phyloP scores from a whole-genome alignment of 345 rosid genomes.

The Ailanthus altissimus region DNA sequence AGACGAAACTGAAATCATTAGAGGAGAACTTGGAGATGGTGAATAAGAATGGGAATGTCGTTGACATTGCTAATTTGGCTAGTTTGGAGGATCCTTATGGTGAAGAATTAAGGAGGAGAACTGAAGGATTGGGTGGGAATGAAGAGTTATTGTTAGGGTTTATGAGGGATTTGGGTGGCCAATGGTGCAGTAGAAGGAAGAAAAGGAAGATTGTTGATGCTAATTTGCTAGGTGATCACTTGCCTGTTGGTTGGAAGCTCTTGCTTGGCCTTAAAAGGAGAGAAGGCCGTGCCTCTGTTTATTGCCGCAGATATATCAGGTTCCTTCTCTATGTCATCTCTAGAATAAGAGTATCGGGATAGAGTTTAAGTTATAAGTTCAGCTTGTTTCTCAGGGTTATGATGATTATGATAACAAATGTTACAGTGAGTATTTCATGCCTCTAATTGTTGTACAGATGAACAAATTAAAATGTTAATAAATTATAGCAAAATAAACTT shows the following conservation, averaged over 20 bases:
- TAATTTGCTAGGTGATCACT: slow-evolving; percentile 45
- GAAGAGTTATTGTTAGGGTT: slow-evolving; percentile 67
- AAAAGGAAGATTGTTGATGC: slow-evolving; percentile 84
- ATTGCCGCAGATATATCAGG: slow-evolving; percentile 76
- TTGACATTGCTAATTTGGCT: slow-evolving; percentile 48
- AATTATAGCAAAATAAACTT: too few species aligned
- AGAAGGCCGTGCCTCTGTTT: slow-evolving; percentile 66
- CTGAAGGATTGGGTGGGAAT: slow-evolving; percentile 44
- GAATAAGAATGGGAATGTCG: slow-evolving; percentile 47
- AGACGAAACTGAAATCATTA: slow-evolving; percentile 26
- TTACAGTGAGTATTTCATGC: too few species aligned
- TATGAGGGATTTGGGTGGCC: slow-evolving; percentile 59
- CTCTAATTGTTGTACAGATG: too few species aligned
- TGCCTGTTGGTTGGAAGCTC: slow-evolving; percentile 79
- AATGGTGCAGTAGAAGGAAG: slow-evolving; percentile 84
- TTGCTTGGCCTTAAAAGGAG: slow-evolving; percentile 68
- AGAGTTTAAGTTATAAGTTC: too few species aligned
- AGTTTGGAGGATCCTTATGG: slow-evolving; percentile 53
- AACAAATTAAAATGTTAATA: too few species aligned
- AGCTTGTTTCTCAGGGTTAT: too few species aligned
- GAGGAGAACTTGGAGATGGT: slow-evolving; percentile 42
- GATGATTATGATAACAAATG: too few species aligned
- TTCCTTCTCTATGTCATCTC: slow-evolving; percentile 13
- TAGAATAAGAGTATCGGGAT: neutral
- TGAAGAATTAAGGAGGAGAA: slow-evolving; percentile 58